Evolutionary conservation across 2,329 filamentous ascomycete genomes (phyloP).

Genomic region (Diaporthe batatas): DNA sequence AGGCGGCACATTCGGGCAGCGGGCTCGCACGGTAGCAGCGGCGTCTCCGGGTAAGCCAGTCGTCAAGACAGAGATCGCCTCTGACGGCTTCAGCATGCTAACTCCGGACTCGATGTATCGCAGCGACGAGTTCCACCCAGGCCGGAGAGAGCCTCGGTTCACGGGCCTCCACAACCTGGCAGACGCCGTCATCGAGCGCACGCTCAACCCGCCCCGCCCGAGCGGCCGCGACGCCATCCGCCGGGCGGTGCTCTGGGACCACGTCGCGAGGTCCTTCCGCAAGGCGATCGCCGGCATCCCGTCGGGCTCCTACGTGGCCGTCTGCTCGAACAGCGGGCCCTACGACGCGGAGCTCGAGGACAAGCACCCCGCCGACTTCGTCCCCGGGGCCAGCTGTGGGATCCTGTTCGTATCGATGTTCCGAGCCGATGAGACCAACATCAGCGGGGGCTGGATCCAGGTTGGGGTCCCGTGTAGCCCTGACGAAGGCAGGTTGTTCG

Average conservation of each 20-base stretch:
- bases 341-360: not conserved
- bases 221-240: not conserved
- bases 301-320: not conserved
- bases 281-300: not conserved
- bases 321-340: conserved; percentile 4
- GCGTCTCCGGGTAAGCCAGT: not conserved
- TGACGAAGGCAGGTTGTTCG: not conserved
- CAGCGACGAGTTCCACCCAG: not conserved
- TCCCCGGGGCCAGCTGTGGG: not conserved
- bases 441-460: conserved; percentile 4
- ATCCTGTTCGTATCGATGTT: not conserved
- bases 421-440: not conserved
- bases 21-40: not conserved
- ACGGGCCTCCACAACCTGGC: not conserved
- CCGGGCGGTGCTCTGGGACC: not conserved
- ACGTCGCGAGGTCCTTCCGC: not conserved
- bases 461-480: not conserved
- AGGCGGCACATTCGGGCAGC: not conserved
- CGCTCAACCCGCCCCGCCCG: not conserved
- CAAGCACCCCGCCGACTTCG: not conserved
- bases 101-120: conserved; percentile 3
- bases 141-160: not conserved
- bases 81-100: not conserved
- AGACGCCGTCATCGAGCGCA: conserved; percentile 1
- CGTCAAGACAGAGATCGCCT: not conserved